Base-by-base conservation (phyloP, 75 land plant genomes). In the Cryptomeria japonica region DNA sequence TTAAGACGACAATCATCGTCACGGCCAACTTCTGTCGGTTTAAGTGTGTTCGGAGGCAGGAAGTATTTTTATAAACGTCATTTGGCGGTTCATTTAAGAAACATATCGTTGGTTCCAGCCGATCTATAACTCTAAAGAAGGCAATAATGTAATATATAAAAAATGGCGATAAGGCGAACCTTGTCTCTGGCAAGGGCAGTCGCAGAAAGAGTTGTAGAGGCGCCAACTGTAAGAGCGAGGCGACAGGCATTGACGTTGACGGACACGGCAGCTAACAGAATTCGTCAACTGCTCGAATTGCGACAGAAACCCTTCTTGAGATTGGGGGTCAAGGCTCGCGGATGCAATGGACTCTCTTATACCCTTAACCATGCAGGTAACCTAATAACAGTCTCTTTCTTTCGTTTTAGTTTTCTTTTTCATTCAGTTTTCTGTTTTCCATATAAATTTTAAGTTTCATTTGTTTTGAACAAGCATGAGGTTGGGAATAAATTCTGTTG, bases 291-390 rank as follows among this genome's bases (percentile, higher is more conserved):
- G 1, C 93, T 97, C 1, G 84, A 89, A 15, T 90, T 90, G 85
- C 91, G 98, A 51, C 93, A 92, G 68, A 94, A 96, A 38, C 55
- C 91, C 32, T 97, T 88, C 72, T 94, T 97, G 80, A 88, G 85
- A 77, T 91, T 97, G 84, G 98, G 98, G 46, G 96, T 97, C 92
- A 97, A 97, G 90, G 94, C 95, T 39, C 97, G 98, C 22, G 97
- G 98, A 39, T 97, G 98, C 94, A 97, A 96, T 84, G 98, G 98
- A 39, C 90, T 96, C 70, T 93, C 96, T n/a, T 97, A 97, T 84
- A 97, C 98, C 42, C 94, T 96, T 85, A 96, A 95, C 55, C 95
- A 96, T 77, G 97, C 97, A 28, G 97, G 98, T 95, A 41, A 70
- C 68, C 68, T 61, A 5, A 61, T 18, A 56, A 56, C 58, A 56